These are phyloP conservation scores for Yamadazyma sp. DNA, from an alignment of 1,139 yeast species.

Conservation along the genomic window DNA sequence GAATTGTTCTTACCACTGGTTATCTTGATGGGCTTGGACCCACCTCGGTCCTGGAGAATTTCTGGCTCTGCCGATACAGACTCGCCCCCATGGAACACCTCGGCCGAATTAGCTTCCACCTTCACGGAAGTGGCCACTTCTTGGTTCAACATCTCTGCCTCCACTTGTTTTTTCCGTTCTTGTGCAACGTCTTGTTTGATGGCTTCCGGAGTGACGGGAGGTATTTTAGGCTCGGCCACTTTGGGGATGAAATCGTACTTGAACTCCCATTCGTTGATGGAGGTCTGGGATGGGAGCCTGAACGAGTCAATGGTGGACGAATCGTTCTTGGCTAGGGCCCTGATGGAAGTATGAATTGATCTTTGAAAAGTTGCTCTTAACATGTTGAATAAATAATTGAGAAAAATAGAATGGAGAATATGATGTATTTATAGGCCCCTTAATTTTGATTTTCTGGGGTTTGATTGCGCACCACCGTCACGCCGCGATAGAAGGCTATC, in stretches of 20 bases:
- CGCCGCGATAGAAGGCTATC: background rate
- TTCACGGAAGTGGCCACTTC: conserved; percentile 41
- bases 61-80: conserved; percentile 40
- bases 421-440: conserved; percentile 6
- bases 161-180: conserved; percentile 41
- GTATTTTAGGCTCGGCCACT: conserved; percentile 47
- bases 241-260: conserved; percentile 51
- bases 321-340: conserved; percentile 39
- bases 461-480: too few relatives aligned
- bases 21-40: conserved; percentile 28
- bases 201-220: conserved; percentile 53
- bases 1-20: conserved; percentile 14
- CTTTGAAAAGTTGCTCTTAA: conserved; percentile 12
- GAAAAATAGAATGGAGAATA: background rate
- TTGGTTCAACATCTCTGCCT: conserved; percentile 38
- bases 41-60: conserved; percentile 35
- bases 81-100: conserved; percentile 48
- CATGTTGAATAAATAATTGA: conserved; percentile 3
- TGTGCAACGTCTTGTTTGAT: conserved; percentile 49
- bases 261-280: conserved; percentile 51
- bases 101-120: conserved; percentile 45
- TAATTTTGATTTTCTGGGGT: conserved; percentile 5
- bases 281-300: conserved; percentile 47
- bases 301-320: conserved; percentile 47
- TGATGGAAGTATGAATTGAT: conserved; percentile 13